Percentiles rank a stretch among this genome's conserved stretches.
phyloP scores from a whole-genome alignment of 352 stramenopile genomes.

The Pythium guiyangense region DNA sequence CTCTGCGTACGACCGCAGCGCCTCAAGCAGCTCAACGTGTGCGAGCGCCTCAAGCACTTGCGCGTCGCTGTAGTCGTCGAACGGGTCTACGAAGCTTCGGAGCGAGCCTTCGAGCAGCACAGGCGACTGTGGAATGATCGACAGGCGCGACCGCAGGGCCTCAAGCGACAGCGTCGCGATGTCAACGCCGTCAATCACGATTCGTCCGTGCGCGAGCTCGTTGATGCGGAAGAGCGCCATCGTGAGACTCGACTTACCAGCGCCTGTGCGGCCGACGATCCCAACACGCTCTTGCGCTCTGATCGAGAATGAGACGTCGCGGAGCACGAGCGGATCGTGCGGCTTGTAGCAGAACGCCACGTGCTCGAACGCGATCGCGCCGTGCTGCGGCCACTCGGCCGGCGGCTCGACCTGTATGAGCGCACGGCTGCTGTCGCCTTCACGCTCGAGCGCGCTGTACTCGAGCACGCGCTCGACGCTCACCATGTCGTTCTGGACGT shows the following conservation, averaged over 20 bases:
- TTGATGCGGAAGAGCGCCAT: slow-evolving; percentile 85
- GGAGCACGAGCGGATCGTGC: slow-evolving; percentile 21
- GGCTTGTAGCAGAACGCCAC: slow-evolving; percentile 47
- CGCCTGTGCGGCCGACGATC: slow-evolving; percentile 30
- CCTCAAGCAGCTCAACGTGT: no score
- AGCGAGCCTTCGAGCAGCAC: slow-evolving; percentile 90
- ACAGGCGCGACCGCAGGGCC: slow-evolving; percentile 51
- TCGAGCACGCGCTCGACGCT: no score
- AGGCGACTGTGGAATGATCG: slow-evolving; percentile 74
- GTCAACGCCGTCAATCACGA: slow-evolving; percentile 64
- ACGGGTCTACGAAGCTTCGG: slow-evolving; percentile 86
- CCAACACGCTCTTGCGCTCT: slow-evolving; percentile 52
- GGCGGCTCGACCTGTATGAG: slow-evolving; percentile 17
- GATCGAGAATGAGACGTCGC: slow-evolving; percentile 38
- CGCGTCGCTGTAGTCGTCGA: no score
- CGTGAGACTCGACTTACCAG: slow-evolving; percentile 73
- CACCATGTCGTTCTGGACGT: slow-evolving; percentile 40
- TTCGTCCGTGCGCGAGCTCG: slow-evolving; percentile 71
- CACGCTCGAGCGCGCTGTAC: slow-evolving; percentile 18
- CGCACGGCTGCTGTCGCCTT: slow-evolving; percentile 7
- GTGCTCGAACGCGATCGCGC: slow-evolving; percentile 77
- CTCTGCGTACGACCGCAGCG: slow-evolving; percentile 41
- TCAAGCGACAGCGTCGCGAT: slow-evolving; percentile 57
- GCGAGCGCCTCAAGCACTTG: no score
- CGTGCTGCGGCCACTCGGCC: slow-evolving; percentile 58